Conservation (phyloP, 805 yeast species). For the Sporopachydermia lactativora region DNA sequence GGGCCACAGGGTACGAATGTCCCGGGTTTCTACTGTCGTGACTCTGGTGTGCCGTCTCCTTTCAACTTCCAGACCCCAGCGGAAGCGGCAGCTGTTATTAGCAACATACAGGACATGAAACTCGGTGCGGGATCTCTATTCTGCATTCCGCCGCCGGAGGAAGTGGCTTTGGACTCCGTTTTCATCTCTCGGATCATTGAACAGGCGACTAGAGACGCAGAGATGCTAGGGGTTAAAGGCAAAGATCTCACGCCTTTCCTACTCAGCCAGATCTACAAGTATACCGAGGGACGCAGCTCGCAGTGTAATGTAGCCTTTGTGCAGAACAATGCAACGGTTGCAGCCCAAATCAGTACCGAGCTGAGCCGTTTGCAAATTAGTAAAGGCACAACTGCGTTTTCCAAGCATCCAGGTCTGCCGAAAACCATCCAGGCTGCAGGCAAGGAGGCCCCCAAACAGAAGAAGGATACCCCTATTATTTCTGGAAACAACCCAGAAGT, state of each 20-base stretch:
- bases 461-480: not conserved
- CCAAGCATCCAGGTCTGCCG: not conserved
- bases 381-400: conserved; percentile 6
- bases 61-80: conserved; percentile 37
- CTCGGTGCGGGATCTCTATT: conserved; percentile 58
- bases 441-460: not conserved
- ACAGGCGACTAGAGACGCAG: conserved; percentile 45
- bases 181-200: conserved; percentile 43
- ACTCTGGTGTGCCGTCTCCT: conserved; percentile 63
- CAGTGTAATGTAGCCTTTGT: conserved; percentile 64
- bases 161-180: conserved; percentile 39
- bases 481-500: not conserved
- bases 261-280: conserved; percentile 45
- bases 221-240: conserved; percentile 38
- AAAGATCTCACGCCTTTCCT: conserved; percentile 72
- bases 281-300: conserved; percentile 60
- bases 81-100: conserved; percentile 51
- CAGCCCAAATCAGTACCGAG: conserved; percentile 49
- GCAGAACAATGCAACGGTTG: conserved; percentile 57
- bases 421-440: not conserved
- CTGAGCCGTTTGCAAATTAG: conserved; percentile 26
- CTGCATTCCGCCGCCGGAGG: conserved; percentile 70
- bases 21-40: conserved; percentile 75
- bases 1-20: conserved; percentile 38
- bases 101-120: conserved; percentile 26